These are phyloP conservation scores for Pestalotiopsis sp. DNA, from an alignment of 2,329 filamentous ascomycete species.

Conservation along the genomic window DNA sequence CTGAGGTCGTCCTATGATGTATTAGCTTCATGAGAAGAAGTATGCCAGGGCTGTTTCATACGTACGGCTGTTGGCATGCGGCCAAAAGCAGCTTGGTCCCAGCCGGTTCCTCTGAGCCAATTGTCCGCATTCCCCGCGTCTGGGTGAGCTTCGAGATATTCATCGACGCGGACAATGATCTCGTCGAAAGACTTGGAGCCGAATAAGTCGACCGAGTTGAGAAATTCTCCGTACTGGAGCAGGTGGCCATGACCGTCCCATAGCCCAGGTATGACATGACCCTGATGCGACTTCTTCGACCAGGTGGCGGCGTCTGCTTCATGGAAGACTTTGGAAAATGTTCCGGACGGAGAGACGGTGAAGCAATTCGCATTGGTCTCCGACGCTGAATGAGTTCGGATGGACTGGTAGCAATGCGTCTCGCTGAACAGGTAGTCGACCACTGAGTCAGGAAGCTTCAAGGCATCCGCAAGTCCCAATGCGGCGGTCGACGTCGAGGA, in stretches of 20 bases:
- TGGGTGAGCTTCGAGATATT: slow-evolving; percentile 52
- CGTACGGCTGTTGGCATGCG: slow-evolving; percentile 67
- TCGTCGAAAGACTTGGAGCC: slow-evolving; percentile 57
- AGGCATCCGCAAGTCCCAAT: slow-evolving; percentile 23
- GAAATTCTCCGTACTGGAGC: slow-evolving; percentile 66
- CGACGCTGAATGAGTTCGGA: slow-evolving; percentile 42
- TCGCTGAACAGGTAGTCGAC: slow-evolving; percentile 25
- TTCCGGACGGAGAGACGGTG: slow-evolving; percentile 48
- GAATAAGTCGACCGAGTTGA: slow-evolving; percentile 67
- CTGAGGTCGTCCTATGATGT: slow-evolving; percentile 52
- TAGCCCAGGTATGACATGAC: slow-evolving; percentile 65
- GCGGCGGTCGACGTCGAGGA: slow-evolving; percentile 20
- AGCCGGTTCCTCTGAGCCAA: slow-evolving; percentile 70
- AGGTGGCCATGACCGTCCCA: slow-evolving; percentile 75
- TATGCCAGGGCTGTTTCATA: slow-evolving; percentile 19
- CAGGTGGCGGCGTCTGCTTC: slow-evolving; percentile 29
- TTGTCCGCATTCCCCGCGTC: slow-evolving; percentile 53
- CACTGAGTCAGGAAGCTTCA: slow-evolving; percentile 23
- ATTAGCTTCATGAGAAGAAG: slow-evolving; percentile 12
- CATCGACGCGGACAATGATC: slow-evolving; percentile 51
- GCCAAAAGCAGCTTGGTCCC: slow-evolving; percentile 69
- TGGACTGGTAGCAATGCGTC: slow-evolving; percentile 45
- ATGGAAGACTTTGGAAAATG: slow-evolving; percentile 51
- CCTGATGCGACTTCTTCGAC: slow-evolving; percentile 36
- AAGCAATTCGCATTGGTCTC: slow-evolving; percentile 54